A percentile compares a stretch with the other conserved stretches of the same genome.
phyloP scores from a whole-genome alignment of 2,329 filamentous ascomycete genomes.

The Tympanopsis confertula region DNA sequence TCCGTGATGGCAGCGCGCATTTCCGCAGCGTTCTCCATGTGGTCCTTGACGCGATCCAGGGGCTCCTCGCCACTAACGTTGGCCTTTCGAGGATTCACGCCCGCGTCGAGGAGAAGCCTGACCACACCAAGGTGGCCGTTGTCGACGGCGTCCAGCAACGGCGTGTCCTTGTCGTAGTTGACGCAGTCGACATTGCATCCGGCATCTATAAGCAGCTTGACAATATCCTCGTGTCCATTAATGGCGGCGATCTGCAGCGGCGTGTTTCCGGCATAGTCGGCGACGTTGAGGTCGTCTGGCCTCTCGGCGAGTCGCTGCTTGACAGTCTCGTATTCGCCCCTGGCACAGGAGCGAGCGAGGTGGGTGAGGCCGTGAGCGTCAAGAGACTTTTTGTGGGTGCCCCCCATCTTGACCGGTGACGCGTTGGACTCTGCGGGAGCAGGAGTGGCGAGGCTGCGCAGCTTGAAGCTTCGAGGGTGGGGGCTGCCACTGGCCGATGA shows the following conservation, averaged over 20 bases:
- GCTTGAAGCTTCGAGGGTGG: constrained; percentile 43
- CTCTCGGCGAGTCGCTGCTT: constrained; percentile 66
- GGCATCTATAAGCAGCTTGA: constrained; percentile 72
- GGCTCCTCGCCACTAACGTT: constrained; percentile 91
- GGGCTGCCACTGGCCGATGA: constrained; percentile 50
- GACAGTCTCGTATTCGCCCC: constrained; percentile 69
- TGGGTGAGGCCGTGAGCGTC: constrained; percentile 88
- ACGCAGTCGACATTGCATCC: constrained; percentile 74
- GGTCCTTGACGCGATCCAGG: constrained; percentile 67
- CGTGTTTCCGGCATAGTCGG: constrained; percentile 92
- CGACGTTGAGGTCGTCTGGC: constrained; percentile 76
- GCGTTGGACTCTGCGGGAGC: constrained; percentile 45
- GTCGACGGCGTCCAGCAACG: constrained; percentile 88
- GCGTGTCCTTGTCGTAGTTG: constrained; percentile 78
- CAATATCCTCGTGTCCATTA: constrained; percentile 76
- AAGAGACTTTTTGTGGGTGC: constrained; percentile 70
- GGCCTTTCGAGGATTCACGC: constrained; percentile 80
- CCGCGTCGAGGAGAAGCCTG: constrained; percentile 69
- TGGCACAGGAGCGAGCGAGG: constrained; percentile 79
- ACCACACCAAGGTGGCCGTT: constrained; percentile 88
- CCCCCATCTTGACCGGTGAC: constrained; percentile 58
- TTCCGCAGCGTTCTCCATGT: constrained; percentile 67
- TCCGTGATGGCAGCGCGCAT: constrained; percentile 60
- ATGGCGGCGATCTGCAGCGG: constrained; percentile 87
- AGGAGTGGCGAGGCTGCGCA: constrained; percentile 42